A percentile compares a stretch with the other conserved stretches of the same genome.
Conservation (phyloP, 2,329 filamentous ascomycete species). For the Alternaria sp. region DNA sequence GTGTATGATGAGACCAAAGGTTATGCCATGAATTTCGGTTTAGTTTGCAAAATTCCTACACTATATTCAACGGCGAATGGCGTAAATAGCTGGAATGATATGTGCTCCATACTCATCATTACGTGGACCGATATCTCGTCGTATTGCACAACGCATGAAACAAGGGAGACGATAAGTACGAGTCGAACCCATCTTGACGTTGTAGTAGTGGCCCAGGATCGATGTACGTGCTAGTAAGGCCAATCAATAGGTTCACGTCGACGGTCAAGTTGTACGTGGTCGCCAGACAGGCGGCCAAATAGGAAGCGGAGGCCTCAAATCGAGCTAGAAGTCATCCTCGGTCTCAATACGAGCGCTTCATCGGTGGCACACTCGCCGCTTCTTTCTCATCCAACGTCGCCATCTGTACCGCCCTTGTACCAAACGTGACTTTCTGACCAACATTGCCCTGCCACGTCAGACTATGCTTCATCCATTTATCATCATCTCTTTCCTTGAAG, state of each 20-base stretch:
- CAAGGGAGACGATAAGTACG: not conserved
- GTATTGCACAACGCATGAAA: not conserved
- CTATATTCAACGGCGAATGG: not conserved
- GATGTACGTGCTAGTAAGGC: not conserved
- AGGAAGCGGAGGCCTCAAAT: not conserved
- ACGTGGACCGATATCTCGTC: not conserved
- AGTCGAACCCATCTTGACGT: not conserved
- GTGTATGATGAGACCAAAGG: not conserved
- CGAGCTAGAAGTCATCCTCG: no score
- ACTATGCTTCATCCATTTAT: slow-evolving; percentile 56
- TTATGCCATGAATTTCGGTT: not conserved
- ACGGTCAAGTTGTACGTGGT: not conserved
- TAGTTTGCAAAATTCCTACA: not conserved
- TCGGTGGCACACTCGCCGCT: slow-evolving; percentile 47
- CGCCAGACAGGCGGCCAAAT: not conserved
- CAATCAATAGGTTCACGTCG: not conserved
- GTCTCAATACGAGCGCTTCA: slow-evolving; percentile 41
- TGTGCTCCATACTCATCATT: not conserved
- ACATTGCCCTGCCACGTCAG: slow-evolving; percentile 53
- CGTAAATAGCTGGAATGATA: not conserved
- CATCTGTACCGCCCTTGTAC: slow-evolving; percentile 52
- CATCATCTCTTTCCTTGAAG: slow-evolving; percentile 52
- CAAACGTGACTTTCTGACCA: slow-evolving; percentile 50
- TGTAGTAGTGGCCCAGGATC: not conserved
- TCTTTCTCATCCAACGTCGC: slow-evolving; percentile 54